Base-by-base conservation (phyloP, 495 filamentous ascomycete species). In the Penicillium psychrofluorescens region DNA sequence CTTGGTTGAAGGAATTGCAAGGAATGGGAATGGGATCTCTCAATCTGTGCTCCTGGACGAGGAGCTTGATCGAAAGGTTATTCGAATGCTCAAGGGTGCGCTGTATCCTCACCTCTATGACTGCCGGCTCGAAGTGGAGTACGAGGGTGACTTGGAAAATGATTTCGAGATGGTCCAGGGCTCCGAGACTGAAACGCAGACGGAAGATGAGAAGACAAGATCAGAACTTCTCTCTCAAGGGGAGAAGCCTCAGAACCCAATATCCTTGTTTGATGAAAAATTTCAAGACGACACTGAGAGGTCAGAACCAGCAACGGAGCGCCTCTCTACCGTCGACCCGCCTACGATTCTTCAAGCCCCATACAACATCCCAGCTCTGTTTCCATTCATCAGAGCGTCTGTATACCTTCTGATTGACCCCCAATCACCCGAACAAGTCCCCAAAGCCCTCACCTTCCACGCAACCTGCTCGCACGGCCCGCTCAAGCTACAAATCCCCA, bases 71-170 rank as follows among this genome's bases (percentile, higher is more conserved):
- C 68, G 58, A 41, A 84, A 84, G 56, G 71, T 87, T 5, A 70
- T 88, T 7, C 70, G 83, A 7, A 86, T 88, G 79, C 62, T 89
- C 35, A 86, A 86, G 50, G 81, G 74, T 0, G 79, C 80, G 0
- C 52, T 88, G 27, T 72, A 72, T 5, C 79, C 80, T 1, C 78
- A 86, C 46, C 58, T 84, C 36, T 67, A 50, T 15, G 70, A 80
- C 44, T 86, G 80, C 46, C 70, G 61, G 0, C 53, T 86, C 3
- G 78, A 84, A 38, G 62, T 85, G 39, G 72, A 78, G 50, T 82
- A 82, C 52, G 65, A 60, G 29, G 61, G 62, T 40, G 59, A 53
- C 6, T 43, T 53, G 11, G 74, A 76, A 32, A 68, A 75, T 13
- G 77, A 78, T 14, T 80, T 75, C 33, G 78, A 81, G 47, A 47